Percentiles rank a stretch among this genome's conserved stretches.
These are phyloP conservation scores for Artemisia argyi DNA, from an alignment of 129 eudicot genomes.

Conservation along the genomic window DNA sequence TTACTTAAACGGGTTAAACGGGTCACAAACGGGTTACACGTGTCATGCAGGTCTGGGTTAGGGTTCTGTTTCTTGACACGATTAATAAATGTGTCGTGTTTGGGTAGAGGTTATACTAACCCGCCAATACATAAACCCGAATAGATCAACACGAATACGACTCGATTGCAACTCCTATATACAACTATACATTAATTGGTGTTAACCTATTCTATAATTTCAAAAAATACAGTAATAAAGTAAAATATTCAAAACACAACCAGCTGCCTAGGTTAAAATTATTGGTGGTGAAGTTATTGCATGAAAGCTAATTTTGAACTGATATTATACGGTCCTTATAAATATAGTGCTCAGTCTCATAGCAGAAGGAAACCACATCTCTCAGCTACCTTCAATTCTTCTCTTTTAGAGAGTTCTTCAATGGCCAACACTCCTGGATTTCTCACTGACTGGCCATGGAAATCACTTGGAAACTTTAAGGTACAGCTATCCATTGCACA, in stretches of 20 bases:
- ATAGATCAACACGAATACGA: too few species aligned
- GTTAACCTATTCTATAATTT: neutral
- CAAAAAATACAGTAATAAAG: too few species aligned
- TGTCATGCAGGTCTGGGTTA: too few species aligned
- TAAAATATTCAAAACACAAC: neutral
- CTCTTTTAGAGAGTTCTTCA: slow-evolving; percentile 18
- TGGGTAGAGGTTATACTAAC: too few species aligned
- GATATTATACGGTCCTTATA: neutral
- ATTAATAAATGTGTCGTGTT: too few species aligned
- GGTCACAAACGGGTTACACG: too few species aligned
- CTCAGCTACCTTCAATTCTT: neutral
- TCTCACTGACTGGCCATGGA: slow-evolving; percentile 96
- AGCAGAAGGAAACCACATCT: neutral
- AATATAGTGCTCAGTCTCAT: neutral
- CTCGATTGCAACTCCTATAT: too few species aligned
- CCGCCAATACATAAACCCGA: too few species aligned
- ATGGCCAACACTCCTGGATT: slow-evolving; percentile 87
- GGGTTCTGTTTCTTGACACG: too few species aligned
- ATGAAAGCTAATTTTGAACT: neutral
- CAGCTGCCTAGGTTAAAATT: neutral
- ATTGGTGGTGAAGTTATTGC: slow-evolving; percentile 17
- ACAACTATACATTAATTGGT: too few species aligned
- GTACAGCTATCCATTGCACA: slow-evolving; percentile 29
- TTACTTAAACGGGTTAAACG: too few species aligned
- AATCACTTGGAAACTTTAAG: slow-evolving; percentile 78